Evolutionary conservation across 345 rosid genomes (phyloP), one percentile per base, ranked within the genome.

Genomic region (Pistacia atlantica): DNA sequence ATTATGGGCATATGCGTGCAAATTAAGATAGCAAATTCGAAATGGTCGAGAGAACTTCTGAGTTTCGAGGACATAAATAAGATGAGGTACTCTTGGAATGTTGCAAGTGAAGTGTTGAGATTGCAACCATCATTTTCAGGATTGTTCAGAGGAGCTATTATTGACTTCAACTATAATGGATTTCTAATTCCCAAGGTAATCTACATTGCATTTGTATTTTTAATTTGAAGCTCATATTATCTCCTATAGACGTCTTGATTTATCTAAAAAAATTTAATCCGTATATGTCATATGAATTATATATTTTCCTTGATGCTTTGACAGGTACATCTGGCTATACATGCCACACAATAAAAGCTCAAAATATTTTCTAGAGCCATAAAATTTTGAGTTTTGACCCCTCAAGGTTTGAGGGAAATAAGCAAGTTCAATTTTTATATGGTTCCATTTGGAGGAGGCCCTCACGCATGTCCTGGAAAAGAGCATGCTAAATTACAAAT

Each of bases 61-160:
- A 69, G 7, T 5, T 68, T 75, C 56, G 38, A 20, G 12, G 76
- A 73, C 17, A 46, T 73, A 14, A 62, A 73, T 8, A 73, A 25
- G 58, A 73, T 73, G 76, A 61, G 28, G 33, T 72, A 72, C 57
- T 45, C 75, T 0, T 22, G 54, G 75, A 37, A 35, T 72, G 67
- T 60, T 22, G 7, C 63, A 7, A 42, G 16, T 22, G 75, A 72
- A 72, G 11, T 64, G 4, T 42, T 72, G 11, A 72, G 75, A 48
- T 48, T 72, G 12, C 38, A 62, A 45, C 75, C 75, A 22, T 56
- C 75, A 3, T 54, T 54, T 66, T 67, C 65, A 3, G 76, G 73
- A 33, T 60, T 71, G 37, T 79, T 69, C 14, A 73, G 71, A 62
- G 78, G 72, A 46, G 85, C 80, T 65, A 72, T 75, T 4, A 2